Conservation (phyloP, 345 rosid genomes). For the Boechera stricta region DNA sequence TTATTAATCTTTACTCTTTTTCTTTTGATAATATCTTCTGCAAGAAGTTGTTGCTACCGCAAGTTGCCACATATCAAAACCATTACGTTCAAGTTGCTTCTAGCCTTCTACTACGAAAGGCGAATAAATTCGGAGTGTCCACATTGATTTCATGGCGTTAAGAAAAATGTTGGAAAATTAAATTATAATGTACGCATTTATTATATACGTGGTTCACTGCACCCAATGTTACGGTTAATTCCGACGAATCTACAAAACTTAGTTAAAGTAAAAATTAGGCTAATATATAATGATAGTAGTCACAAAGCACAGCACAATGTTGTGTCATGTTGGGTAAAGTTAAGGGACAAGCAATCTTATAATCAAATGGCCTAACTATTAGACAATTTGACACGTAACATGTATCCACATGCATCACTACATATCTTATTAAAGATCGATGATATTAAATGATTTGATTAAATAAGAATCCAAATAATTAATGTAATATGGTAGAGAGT, state of each 20-base stretch:
- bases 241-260: constrained; percentile 15
- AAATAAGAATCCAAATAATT: constrained; percentile 6
- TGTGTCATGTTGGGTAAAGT: constrained; percentile 22
- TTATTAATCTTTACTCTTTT: neutral
- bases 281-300: constrained; percentile 8
- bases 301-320: constrained; percentile 27
- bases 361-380: constrained; percentile 38
- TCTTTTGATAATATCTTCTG: neutral
- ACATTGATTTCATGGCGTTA: constrained; percentile 6
- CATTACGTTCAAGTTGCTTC: neutral
- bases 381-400: constrained; percentile 25
- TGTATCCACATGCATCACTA: neutral
- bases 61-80: constrained; percentile 2
- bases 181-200: neutral
- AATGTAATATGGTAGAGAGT: constrained; percentile 15
- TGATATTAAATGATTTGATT: neutral
- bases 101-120: neutral
- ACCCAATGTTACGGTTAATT: constrained; percentile 17
- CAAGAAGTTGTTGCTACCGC: neutral
- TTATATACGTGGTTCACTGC: constrained; percentile 2
- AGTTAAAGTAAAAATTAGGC: neutral
- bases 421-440: constrained; percentile 1
- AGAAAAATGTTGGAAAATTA: neutral
- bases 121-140: neutral
- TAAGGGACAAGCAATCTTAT: constrained; percentile 25